A percentile compares a stretch with the other conserved stretches of the same genome.
Conservation (phyloP, 2,329 filamentous ascomycete species). For the Juglanconis oblonga region DNA sequence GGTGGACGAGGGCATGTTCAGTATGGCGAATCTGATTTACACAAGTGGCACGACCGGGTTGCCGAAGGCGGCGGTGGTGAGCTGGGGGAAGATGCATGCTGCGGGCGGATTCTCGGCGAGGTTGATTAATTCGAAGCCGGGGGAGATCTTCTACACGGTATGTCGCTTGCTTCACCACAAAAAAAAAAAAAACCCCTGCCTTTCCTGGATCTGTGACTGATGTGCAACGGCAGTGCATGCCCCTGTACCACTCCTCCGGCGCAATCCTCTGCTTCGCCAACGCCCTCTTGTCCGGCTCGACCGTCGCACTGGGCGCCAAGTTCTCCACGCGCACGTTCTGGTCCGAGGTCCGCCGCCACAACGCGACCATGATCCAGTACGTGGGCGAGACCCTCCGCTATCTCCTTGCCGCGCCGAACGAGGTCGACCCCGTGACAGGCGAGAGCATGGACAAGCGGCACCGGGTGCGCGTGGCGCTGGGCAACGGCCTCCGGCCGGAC, state of each 20-base stretch:
- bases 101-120: conserved; percentile 49
- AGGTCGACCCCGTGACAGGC: conserved; percentile 60
- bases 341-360: conserved; percentile 66
- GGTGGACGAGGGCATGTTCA: conserved; percentile 44
- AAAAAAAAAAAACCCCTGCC: no score
- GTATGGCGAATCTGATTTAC: conserved; percentile 74
- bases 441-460: conserved; percentile 71
- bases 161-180: conserved; percentile 26
- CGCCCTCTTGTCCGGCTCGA: conserved; percentile 58
- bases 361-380: conserved; percentile 79
- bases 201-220: no score
- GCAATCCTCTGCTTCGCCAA: conserved; percentile 65
- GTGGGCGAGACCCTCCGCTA: conserved; percentile 87
- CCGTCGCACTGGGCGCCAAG: conserved; percentile 70
- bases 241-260: conserved; percentile 82
- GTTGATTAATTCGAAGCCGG: conserved; percentile 56
- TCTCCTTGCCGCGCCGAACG: conserved; percentile 64
- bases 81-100: conserved; percentile 64
- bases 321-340: conserved; percentile 79
- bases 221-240: conserved; percentile 68
- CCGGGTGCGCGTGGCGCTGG: conserved; percentile 71
- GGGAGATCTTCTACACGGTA: conserved; percentile 75
- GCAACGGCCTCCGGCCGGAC: conserved; percentile 82
- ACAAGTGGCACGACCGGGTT: conserved; percentile 84
- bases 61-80: conserved; percentile 74